Base-by-base conservation (phyloP, 2,329 filamentous ascomycete species). In the Leptosphaerulina australis region DNA sequence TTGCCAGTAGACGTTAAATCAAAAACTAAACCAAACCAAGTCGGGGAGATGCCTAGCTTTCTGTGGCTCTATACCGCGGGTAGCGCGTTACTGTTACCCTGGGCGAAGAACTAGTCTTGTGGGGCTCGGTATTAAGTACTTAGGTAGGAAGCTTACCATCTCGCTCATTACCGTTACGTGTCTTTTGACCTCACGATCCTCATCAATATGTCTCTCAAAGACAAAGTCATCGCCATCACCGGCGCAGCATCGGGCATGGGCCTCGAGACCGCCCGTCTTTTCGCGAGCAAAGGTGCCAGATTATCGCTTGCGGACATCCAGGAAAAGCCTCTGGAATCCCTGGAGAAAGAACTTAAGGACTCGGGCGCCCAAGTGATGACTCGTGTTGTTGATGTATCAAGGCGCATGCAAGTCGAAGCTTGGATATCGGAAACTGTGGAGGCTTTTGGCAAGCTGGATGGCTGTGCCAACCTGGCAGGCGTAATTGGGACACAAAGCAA, bases 301-400 rank as follows among this genome's bases (percentile, higher is more conserved):
- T 44, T 72, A 3, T 70, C 67, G 2, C 64, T 72, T 15, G 67
- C 63, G 31, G 68, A 72, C 20, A 30, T 69, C 6, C 61, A 68
- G 31, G 71, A 60, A 22, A 55, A 67, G 20, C 58, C 58, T 2
- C 44, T 68, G 3, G 47, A 59, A 24, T 59, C 58, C 0, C 45
- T 67, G 12, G 59, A 62, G 29, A 38, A 37, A 7, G 62, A 68
- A 21, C 53, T 70, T 1, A 24, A 18, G 15, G 18, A 59, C 20
- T 25, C 47, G 0, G 64, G 64, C 1, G 53, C 53, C 0, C 49
- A 63, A 2, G 70, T 74, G 47, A 54, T 71, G 34, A 44, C 74
- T 33, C 70, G 70, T n/a, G 72, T 68, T 24, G 76, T 83, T 17
- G 80, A 83, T 50, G 71, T 83, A 12, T 77, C 76, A 22, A 73